Evolutionary conservation across 768 basidiomycete genomes (phyloP).

Genomic region (Cyathus striatus): DNA sequence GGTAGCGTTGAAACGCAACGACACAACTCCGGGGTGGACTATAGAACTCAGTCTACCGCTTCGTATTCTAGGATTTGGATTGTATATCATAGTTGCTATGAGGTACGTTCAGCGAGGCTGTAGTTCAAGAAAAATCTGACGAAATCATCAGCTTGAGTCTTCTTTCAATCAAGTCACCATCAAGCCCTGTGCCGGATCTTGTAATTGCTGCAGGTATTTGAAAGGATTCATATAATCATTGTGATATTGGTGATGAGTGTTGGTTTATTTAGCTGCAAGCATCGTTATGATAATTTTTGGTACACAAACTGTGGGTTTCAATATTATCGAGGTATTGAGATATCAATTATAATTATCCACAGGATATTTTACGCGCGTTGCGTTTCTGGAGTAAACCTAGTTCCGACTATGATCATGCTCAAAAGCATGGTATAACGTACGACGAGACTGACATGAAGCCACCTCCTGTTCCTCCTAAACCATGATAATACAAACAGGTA

Average conservation of each 20-base stretch:
- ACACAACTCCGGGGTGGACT: conserved; percentile 12
- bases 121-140: neutral
- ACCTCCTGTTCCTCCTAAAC: too few relatives aligned
- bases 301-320: conserved; percentile 30
- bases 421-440: neutral
- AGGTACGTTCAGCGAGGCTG: too few relatives aligned
- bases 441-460: too few relatives aligned
- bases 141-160: conserved; percentile 33
- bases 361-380: conserved; percentile 32
- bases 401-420: neutral
- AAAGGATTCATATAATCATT: conserved; percentile 6
- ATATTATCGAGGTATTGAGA: neutral
- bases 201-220: conserved; percentile 37
- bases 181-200: conserved; percentile 41
- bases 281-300: conserved; percentile 42
- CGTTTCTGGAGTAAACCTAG: conserved; percentile 23
- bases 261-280: conserved; percentile 27
- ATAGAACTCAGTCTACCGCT: conserved; percentile 39
- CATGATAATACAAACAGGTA: too few relatives aligned
- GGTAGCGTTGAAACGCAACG: conserved; percentile 14
- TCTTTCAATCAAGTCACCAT: conserved; percentile 35
- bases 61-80: conserved; percentile 39
- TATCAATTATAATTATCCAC: neutral
- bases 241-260: neutral
- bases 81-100: conserved; percentile 35